Percentiles rank a stretch among this genome's conserved stretches.
phyloP scores from a whole-genome alignment of 495 filamentous ascomycete species.

The Podospora anserina region DNA sequence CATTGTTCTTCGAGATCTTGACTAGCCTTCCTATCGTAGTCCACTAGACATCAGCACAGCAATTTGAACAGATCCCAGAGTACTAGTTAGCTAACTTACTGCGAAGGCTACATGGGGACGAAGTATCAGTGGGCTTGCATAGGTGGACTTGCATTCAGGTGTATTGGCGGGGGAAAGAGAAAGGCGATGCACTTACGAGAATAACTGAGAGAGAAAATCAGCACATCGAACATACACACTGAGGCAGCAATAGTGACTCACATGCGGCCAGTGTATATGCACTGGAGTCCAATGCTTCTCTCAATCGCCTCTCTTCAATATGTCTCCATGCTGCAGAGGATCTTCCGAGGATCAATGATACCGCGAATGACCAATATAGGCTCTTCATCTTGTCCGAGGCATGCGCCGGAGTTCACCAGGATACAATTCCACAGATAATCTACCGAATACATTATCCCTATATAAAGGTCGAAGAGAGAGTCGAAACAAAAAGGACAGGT shows the following conservation, averaged over 20 bases:
- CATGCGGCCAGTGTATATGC: background rate
- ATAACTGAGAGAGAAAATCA: background rate
- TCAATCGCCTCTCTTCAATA: background rate
- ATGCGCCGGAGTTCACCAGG: background rate
- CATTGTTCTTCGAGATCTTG: slow-evolving; percentile 25
- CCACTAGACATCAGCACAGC: background rate
- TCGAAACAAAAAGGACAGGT: background rate
- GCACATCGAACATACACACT: no score
- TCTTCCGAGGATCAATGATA: background rate
- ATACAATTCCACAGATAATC: background rate
- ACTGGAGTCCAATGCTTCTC: background rate
- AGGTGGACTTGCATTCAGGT: no score
- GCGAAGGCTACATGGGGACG: background rate
- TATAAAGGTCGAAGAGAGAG: no score
- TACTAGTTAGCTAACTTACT: background rate
- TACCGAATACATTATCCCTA: no score
- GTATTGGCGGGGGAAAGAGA: no score
- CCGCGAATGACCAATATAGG: background rate
- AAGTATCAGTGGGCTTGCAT: background rate
- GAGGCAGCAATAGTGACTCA: background rate
- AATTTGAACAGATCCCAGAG: background rate
- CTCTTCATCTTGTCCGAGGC: background rate
- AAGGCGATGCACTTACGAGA: background rate
- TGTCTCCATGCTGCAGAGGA: background rate
- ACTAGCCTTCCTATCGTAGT: slow-evolving; percentile 15